Evolutionary conservation across 345 rosid genomes (phyloP).

Genomic region (Microthlaspi erraticum): DNA sequence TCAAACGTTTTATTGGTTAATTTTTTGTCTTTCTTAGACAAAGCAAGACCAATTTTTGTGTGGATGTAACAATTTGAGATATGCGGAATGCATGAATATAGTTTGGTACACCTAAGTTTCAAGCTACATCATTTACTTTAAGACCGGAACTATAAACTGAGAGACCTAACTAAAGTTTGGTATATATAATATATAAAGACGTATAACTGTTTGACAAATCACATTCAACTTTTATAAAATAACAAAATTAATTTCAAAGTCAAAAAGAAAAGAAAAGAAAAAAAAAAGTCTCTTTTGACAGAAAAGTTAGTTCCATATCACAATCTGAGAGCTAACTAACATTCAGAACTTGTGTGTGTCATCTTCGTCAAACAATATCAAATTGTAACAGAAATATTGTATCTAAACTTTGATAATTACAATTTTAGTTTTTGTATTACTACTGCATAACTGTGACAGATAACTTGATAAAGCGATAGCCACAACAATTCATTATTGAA

Average conservation of each 20-base stretch:
- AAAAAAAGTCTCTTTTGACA: slow-evolving; percentile 26
- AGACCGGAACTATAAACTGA: slow-evolving; percentile 8
- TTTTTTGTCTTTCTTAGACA: not conserved
- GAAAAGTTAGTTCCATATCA: slow-evolving; percentile 40
- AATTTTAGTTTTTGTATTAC: not conserved
- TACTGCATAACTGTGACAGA: not conserved
- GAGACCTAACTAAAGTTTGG: slow-evolving; percentile 26
- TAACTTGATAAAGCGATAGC: slow-evolving; percentile 27
- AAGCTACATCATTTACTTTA: slow-evolving; percentile 18
- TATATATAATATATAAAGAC: slow-evolving; percentile 16
- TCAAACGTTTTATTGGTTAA: too few species aligned
- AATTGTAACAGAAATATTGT: not conserved
- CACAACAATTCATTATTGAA: slow-evolving; percentile 32
- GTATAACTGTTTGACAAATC: slow-evolving; percentile 5
- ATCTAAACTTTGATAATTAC: not conserved
- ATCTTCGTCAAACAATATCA: slow-evolving; percentile 12
- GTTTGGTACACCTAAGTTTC: slow-evolving; percentile 34
- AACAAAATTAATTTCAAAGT: slow-evolving; percentile 17
- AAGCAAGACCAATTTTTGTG: not conserved
- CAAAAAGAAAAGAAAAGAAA: not conserved
- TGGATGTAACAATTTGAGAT: not conserved
- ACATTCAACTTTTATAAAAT: slow-evolving; percentile 30
- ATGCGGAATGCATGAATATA: not conserved
- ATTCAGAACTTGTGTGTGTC: slow-evolving; percentile 19
- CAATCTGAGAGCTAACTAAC: slow-evolving; percentile 33